A percentile compares a stretch with the other conserved stretches of the same genome.
These are phyloP conservation scores for Yamadazyma songkhlaensis DNA, from an alignment of 1,139 yeast genomes.

Conservation along the genomic window DNA sequence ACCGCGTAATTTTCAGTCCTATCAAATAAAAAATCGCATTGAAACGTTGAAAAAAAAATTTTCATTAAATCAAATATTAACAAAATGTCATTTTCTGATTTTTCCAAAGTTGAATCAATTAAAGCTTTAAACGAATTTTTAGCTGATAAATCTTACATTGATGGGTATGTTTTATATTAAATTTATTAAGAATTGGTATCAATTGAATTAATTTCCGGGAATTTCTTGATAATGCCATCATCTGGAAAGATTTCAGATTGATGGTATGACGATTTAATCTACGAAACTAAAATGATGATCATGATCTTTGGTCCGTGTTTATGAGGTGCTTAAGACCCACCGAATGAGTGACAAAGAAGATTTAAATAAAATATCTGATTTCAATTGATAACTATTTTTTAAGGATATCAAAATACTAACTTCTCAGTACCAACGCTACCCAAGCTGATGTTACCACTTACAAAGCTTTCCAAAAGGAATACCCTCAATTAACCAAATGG, in stretches of 20 bases:
- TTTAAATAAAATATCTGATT: slow-evolving; percentile 44
- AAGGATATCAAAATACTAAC: slow-evolving; percentile 1
- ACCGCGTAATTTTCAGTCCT: slow-evolving; percentile 2
- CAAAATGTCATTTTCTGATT: slow-evolving; percentile 72
- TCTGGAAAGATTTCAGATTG: no score
- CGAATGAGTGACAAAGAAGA: slow-evolving; percentile 77
- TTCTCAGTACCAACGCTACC: slow-evolving; percentile 70
- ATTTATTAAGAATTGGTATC: background rate
- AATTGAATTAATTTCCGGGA: background rate
- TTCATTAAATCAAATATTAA: slow-evolving; percentile 4
- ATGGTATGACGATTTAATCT: background rate
- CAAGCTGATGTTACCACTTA: slow-evolving; percentile 93
- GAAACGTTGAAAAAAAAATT: slow-evolving; percentile 11
- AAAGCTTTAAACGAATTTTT: slow-evolving; percentile 83
- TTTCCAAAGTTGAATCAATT: slow-evolving; percentile 78
- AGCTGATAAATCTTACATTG: slow-evolving; percentile 89
- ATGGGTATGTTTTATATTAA: slow-evolving; percentile 65
- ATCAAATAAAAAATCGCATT: background rate
- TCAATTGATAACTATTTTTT: background rate
- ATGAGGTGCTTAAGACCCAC: slow-evolving; percentile 92
- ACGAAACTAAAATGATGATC: slow-evolving; percentile 53
- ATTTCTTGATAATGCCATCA: no score
- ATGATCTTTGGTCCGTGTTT: slow-evolving; percentile 90
- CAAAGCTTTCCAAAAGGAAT: slow-evolving; percentile 92
- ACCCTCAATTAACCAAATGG: slow-evolving; percentile 97